Percentiles rank a stretch among this genome's conserved stretches.
These are phyloP conservation scores for Angomonas ambiguus DNA, from an alignment of 208 protist genomes.

Conservation along the genomic window DNA sequence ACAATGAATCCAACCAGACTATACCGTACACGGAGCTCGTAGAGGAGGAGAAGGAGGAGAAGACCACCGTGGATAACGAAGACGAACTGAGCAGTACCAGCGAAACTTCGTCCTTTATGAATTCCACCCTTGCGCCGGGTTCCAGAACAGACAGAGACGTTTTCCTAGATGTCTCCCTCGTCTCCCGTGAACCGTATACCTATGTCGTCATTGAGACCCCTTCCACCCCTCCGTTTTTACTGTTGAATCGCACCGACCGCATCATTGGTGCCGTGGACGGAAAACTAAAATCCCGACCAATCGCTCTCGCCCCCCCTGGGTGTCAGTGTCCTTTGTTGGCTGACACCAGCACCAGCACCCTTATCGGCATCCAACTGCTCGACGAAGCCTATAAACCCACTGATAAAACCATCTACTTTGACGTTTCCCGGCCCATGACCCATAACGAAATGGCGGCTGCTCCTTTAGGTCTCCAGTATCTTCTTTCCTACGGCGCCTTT, in stretches of 20 bases:
- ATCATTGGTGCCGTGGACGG: constrained; percentile 47
- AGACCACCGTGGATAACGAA: background rate
- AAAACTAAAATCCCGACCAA: constrained; percentile 35
- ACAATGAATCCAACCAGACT: background rate
- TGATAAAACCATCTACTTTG: constrained; percentile 19
- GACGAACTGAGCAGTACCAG: background rate
- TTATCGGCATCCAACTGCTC: constrained; percentile 23
- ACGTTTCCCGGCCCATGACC: constrained; percentile 30
- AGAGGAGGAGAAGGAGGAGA: background rate
- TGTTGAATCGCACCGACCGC: constrained; percentile 70
- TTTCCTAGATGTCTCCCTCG: constrained; percentile 67
- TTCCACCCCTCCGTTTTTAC: constrained; percentile 47
- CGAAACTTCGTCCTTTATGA: background rate
- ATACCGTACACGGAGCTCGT: background rate
- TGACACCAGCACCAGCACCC: constrained; percentile 41
- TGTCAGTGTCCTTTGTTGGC: constrained; percentile 44
- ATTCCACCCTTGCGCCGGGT: background rate
- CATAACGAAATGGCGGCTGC: constrained; percentile 22
- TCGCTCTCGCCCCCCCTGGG: constrained; percentile 46
- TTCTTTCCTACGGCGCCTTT: constrained; percentile 37
- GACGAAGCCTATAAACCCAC: background rate
- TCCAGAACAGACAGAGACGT: constrained; percentile 24
- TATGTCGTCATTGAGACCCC: constrained; percentile 74
- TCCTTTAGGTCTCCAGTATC: constrained; percentile 35
- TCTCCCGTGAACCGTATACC: constrained; percentile 64